Percentiles rank a stretch among this genome's conserved stretches.
Evolutionary conservation across 352 stramenopile species (phyloP).

Genomic region (Globisporangium echinulatum): DNA sequence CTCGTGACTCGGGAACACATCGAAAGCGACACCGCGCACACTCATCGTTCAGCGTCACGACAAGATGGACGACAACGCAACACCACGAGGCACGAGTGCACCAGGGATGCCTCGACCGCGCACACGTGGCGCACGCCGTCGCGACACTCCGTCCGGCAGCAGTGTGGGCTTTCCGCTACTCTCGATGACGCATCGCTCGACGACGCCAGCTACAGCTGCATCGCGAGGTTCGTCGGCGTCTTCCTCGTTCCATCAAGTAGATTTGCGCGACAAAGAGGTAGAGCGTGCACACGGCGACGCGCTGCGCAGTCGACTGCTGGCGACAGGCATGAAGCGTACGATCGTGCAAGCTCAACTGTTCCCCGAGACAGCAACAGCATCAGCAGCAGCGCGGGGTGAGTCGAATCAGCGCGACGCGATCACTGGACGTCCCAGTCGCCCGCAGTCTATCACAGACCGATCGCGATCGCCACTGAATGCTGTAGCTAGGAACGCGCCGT

Average conservation of each 20-base stretch:
- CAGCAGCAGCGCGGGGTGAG: not conserved
- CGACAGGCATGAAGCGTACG: conserved; percentile 50
- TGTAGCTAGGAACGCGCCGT: too few relatives aligned
- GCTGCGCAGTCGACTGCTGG: conserved; percentile 42
- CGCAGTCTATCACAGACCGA: not conserved
- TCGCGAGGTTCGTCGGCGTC: not conserved
- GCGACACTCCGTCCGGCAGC: conserved; percentile 2
- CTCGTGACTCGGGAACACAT: too few relatives aligned
- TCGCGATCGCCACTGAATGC: too few relatives aligned
- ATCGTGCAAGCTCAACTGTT: conserved; percentile 49
- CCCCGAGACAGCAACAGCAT: conserved; percentile 12
- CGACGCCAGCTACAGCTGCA: not conserved
- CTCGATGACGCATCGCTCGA: conserved; percentile 2
- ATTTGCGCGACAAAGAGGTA: conserved; percentile 5
- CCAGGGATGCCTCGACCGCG: conserved; percentile 17
- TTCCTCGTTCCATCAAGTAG: not conserved
- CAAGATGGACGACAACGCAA: conserved; percentile 2
- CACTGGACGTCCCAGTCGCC: not conserved
- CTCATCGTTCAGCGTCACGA: too few relatives aligned
- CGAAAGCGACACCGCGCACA: too few relatives aligned
- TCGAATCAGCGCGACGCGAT: conserved; percentile 13
- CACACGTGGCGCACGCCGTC: conserved; percentile 27
- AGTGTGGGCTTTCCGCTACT: conserved; percentile 15
- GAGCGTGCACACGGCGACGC: conserved; percentile 3
- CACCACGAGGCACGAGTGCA: not conserved